phyloP scores from a whole-genome alignment of 2,329 filamentous ascomycete genomes.

The Westerdykella ornata region DNA sequence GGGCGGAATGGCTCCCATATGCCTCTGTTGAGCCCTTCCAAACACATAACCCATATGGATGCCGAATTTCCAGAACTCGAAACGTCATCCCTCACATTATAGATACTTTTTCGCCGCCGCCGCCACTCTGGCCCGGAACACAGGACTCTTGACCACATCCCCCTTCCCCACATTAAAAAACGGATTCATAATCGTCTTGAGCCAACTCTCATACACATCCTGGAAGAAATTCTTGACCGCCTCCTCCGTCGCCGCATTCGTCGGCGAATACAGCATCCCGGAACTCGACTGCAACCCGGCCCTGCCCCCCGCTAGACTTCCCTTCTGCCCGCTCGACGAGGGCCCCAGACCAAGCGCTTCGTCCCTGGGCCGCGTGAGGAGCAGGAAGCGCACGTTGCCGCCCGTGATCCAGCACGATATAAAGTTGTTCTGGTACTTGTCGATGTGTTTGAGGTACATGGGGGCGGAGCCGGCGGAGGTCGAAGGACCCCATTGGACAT shows the following conservation, averaged over 20 bases:
- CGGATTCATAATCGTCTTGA: constrained; percentile 95
- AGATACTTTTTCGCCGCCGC: constrained; percentile 91
- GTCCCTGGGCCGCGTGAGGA: constrained; percentile 72
- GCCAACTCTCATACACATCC: constrained; percentile 93
- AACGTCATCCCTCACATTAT: constrained; percentile 38
- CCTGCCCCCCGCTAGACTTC: constrained; percentile 29
- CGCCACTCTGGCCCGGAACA: constrained; percentile 75
- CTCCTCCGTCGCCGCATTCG: constrained; percentile 85
- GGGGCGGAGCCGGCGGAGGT: constrained; percentile 23
- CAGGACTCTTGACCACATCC: constrained; percentile 75
- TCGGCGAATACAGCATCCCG: constrained; percentile 65
- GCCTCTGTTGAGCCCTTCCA: background rate
- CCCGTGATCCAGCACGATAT: constrained; percentile 92
- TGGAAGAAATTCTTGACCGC: constrained; percentile 90
- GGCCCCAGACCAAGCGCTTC: constrained; percentile 23
- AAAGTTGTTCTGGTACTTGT: constrained; percentile 94
- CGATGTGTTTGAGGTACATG: constrained; percentile 93
- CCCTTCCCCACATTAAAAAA: constrained; percentile 85
- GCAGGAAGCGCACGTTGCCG: constrained; percentile 86
- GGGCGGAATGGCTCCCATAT: no score
- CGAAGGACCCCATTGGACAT: constrained; percentile 74
- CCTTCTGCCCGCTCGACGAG: constrained; percentile 17
- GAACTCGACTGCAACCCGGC: constrained; percentile 29
- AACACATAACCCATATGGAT: background rate
- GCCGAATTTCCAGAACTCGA: background rate